phyloP scores from a whole-genome alignment of 352 stramenopile genomes.

The Pythium rhizo-oryzae region DNA sequence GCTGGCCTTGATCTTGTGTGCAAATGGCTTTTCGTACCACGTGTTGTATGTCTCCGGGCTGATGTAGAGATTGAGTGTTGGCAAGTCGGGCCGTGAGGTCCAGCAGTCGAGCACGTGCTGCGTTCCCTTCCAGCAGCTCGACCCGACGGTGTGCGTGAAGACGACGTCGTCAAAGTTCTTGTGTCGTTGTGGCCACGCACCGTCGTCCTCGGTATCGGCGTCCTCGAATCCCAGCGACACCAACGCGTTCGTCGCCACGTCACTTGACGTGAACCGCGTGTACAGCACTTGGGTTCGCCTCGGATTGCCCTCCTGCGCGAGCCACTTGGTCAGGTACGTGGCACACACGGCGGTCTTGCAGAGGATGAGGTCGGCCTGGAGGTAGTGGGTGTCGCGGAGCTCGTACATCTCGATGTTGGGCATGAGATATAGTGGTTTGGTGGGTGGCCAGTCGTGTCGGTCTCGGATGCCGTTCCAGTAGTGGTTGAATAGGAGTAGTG shows the following conservation, averaged over 20 bases:
- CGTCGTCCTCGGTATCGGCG: neutral
- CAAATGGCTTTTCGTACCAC: conserved; percentile 1
- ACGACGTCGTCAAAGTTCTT: conserved; percentile 46
- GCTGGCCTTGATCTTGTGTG: neutral
- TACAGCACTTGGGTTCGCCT: conserved; percentile 52
- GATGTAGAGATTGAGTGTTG: conserved; percentile 55
- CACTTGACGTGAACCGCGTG: conserved; percentile 59
- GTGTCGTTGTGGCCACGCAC: neutral
- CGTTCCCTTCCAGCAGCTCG: conserved; percentile 56
- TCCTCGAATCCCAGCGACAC: neutral
- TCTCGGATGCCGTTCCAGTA: conserved; percentile 34
- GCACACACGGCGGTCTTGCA: conserved; percentile 64
- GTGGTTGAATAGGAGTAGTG: conserved; percentile 40
- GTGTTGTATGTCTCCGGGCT: conserved; percentile 39
- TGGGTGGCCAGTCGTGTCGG: conserved; percentile 22
- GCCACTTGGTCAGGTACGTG: conserved; percentile 49
- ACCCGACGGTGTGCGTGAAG: conserved; percentile 55
- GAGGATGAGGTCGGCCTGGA: conserved; percentile 50
- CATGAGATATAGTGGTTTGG: conserved; percentile 34
- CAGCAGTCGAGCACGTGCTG: conserved; percentile 57
- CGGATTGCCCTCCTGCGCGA: conserved; percentile 57
- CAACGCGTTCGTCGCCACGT: conserved; percentile 36
- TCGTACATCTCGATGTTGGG: conserved; percentile 57
- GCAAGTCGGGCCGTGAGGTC: conserved; percentile 48
- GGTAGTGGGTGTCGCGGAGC: conserved; percentile 41